Base-by-base conservation (phyloP, 495 filamentous ascomycete genomes). In the Penicillium antarcticum region DNA sequence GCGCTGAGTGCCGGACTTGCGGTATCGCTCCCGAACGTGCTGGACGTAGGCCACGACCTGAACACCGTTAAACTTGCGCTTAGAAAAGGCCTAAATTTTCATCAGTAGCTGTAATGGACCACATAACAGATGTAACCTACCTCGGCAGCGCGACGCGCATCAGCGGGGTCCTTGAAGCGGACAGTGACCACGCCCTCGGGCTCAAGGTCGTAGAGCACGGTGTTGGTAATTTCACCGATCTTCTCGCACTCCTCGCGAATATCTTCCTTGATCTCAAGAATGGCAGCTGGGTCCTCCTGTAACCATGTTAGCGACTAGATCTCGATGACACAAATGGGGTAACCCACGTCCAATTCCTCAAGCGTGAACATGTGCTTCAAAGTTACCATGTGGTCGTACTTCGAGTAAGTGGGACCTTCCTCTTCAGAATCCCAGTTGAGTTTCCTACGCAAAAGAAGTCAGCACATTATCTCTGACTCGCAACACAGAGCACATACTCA, bases 341-440 rank as follows among this genome's bases (percentile, higher is more conserved):
- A 13, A 42, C 70, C 5, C 62, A 83, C 82, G 60, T 84, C 82
- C 40, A 99, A 74, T 69, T 96, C 89, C 29, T 86, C 59, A 23
- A 95, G 76, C 9, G 91, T 95, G 67, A 99, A 99, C 89, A 96
- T 95, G 65, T 95, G 87, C 60, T 91, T 89, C 48, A 99, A 70
- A 46, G 97, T 85, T 14, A 97, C 91, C 2, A 89, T 72, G 60
- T 91, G 91, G 55, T 90, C 89, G 57, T 80, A 81, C 3, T 84
- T 80, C 12, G 77, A 71, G 3, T 80, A 52, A 1, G 66, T 61
- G 12, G 74, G 69, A n/a, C 86, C 84, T 52, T 96, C 91, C 53
- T 92, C 89, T 29, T 29, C 26, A 9, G 26, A 29, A 56, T 96
- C 92, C 92, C 92, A 97, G 69, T 97, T 92, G 13, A 96, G 82